Evolutionary conservation across 768 basidiomycete species (phyloP), one percentile per base, ranked within the genome.

Genomic region (Boletus pseudo-olivaceus): DNA sequence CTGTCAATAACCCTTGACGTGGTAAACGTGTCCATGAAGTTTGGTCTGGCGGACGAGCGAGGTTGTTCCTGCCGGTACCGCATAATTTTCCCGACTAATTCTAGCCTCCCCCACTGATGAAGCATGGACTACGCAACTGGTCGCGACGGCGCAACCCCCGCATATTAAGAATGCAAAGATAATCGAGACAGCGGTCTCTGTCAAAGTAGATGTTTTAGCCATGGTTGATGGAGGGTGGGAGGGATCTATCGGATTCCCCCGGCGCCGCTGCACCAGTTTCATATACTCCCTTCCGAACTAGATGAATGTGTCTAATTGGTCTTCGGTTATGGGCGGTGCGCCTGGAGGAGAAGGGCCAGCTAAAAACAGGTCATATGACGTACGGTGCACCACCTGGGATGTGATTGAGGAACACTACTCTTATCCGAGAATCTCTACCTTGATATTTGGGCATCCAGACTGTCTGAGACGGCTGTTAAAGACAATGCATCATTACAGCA

Each of bases 81-180:
- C 4, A 9, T 7, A 3, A 27, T 17, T 1, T 33, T 43, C 17
- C 19, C 17, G 30, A 14, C 12, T 15, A 5, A 7, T n/a, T n/a
- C 17, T 27, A 12, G n/a, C 9, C 17, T 12, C 12, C 8, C 32
- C 26, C 4, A 29, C 5, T 8, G 37, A 27, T 14, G 29, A 27
- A 42, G 26, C 4, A 26, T 15, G 26, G 26, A 27, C 15, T 26
- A 8, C 29, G 11, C 17, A 26, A 33, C 14, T 8, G 26, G 54
- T 48, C 12, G 42, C 30, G 19, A 39, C 14, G 32, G 26, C 1
- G 30, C 54, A 56, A 39, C 53, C 54, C 10, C 56, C 54, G 32
- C 53, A 57, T 2, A 42, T 19, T 8, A 33, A 20, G 47, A 48
- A 37, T 17, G 35, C 54, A 49, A 15, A 44, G 26, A 38, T 6